phyloP scores from a whole-genome alignment of 2,329 filamentous ascomycete genomes.

The Tolypocladium ovalisporum region DNA sequence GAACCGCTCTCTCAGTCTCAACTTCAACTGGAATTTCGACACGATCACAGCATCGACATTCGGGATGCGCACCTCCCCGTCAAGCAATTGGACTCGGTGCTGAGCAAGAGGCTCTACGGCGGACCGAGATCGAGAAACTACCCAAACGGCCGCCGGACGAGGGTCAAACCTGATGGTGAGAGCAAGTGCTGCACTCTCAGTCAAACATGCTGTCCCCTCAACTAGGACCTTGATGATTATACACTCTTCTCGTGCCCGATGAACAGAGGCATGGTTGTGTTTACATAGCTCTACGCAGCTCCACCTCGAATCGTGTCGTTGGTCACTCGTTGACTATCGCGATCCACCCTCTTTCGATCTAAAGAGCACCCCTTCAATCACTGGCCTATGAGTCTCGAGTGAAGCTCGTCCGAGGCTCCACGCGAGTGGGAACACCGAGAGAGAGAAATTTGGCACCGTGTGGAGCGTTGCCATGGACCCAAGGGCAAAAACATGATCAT shows the following conservation, averaged over 20 bases:
- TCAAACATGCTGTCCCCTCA: not conserved
- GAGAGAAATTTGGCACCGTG: constrained; percentile 21
- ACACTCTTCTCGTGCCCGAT: not conserved
- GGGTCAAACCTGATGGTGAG: not conserved
- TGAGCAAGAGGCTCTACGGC: not conserved
- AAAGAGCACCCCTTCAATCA: not conserved
- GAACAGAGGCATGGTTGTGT: not conserved
- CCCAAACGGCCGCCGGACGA: not conserved
- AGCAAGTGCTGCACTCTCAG: not conserved
- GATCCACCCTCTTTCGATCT: not conserved
- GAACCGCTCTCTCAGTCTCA: not conserved
- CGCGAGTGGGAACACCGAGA: not conserved
- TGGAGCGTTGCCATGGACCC: constrained; percentile 10
- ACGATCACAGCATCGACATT: too few relatives aligned
- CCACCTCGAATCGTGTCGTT: not conserved
- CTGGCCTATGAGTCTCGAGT: constrained; percentile 5
- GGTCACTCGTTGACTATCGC: not conserved
- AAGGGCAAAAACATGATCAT: constrained; percentile 4
- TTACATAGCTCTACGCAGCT: not conserved
- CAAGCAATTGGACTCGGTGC: not conserved
- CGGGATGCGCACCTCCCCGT: not conserved
- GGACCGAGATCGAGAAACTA: not conserved
- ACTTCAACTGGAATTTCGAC: not conserved
- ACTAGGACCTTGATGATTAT: not conserved
- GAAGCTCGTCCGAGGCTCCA: constrained; percentile 1